Percentiles rank a stretch among this genome's conserved stretches.
phyloP scores from a whole-genome alignment of 108 stramenopile species.

The Cyclotella sp. region DNA sequence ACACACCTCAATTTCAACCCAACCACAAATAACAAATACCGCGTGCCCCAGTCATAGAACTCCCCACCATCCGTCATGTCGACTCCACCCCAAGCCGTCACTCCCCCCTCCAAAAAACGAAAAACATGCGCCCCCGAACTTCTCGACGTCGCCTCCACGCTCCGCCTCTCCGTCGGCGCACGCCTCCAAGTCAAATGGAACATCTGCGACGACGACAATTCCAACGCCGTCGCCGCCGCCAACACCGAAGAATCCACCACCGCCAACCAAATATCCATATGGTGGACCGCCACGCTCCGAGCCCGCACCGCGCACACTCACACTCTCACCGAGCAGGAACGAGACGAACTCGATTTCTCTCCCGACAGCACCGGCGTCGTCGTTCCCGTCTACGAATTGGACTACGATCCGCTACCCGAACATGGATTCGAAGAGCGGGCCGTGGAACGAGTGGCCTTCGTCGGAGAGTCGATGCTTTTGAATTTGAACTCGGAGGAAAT shows the following conservation, averaged over 20 bases:
- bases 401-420: conserved; percentile 37
- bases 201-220: conserved; percentile 26
- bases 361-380: background rate
- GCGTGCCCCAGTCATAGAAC: background rate
- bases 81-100: background rate
- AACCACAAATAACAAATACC: background rate
- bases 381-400: conserved; percentile 39
- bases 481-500: conserved; percentile 43
- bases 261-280: conserved; percentile 13
- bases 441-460: conserved; percentile 37
- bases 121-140: background rate
- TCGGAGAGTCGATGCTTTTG: conserved; percentile 21
- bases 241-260: background rate
- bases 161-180: conserved; percentile 22
- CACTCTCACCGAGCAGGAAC: conserved; percentile 20
- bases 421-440: conserved; percentile 21
- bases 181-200: conserved; percentile 49
- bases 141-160: conserved; percentile 25
- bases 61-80: background rate
- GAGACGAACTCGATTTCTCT: conserved; percentile 7
- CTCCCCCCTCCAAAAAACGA: conserved; percentile 19
- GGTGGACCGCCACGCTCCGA: conserved; percentile 43
- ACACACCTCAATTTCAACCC: no score
- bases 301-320: conserved; percentile 12
- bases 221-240: background rate